phyloP scores from a whole-genome alignment of 2,329 filamentous ascomycete genomes.

The Clarireedia paspali region DNA sequence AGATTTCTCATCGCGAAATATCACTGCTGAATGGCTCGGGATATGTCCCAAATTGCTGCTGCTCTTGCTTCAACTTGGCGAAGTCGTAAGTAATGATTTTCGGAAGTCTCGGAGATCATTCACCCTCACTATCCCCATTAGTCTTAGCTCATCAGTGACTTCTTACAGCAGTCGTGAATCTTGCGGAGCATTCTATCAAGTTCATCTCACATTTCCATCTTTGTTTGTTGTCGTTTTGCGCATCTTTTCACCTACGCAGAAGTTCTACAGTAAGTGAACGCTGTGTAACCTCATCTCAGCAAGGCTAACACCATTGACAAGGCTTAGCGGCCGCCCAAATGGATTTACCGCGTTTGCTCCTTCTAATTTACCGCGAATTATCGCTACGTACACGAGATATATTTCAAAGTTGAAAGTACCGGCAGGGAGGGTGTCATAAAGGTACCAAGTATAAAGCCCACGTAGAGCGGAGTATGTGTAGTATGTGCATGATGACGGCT shows the following conservation, averaged over 20 bases:
- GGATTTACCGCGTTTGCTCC: background rate
- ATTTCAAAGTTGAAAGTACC: background rate
- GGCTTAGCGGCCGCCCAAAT: background rate
- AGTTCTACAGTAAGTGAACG: background rate
- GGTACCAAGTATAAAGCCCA: no score
- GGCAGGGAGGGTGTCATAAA: background rate
- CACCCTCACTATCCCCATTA: background rate
- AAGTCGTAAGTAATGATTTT: background rate
- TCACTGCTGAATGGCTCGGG: no score
- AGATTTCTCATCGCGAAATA: no score
- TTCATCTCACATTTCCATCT: background rate
- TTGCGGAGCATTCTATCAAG: background rate
- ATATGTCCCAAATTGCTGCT: no score
- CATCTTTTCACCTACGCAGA: background rate
- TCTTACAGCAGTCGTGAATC: background rate
- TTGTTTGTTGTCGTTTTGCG: background rate
- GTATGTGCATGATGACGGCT: no score
- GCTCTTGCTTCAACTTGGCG: background rate
- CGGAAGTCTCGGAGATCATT: background rate
- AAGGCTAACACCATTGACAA: background rate
- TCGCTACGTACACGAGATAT: background rate
- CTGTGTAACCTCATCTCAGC: background rate
- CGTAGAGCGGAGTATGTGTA: no score
- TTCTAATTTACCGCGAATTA: background rate
- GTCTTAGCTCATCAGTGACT: background rate